phyloP scores from a whole-genome alignment of 1,284 basidiomycete species.

The Coniferiporia weirii region DNA sequence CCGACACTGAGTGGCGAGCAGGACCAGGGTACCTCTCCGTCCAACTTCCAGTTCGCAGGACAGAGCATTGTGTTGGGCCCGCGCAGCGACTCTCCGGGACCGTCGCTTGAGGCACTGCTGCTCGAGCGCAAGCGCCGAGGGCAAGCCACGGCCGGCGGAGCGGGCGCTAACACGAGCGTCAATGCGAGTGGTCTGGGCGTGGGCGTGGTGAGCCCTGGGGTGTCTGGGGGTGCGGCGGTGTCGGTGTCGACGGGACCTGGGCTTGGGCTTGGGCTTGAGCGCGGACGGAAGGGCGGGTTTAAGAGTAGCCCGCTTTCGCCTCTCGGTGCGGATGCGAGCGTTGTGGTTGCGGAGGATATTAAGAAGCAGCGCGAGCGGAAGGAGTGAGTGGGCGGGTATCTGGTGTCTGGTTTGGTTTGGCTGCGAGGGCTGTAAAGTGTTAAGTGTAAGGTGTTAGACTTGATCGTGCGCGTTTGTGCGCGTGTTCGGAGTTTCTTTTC shows the following conservation, averaged over 20 bases:
- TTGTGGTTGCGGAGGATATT: conserved; percentile 14
- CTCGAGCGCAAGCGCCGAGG: conserved; percentile 49
- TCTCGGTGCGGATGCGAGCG: neutral
- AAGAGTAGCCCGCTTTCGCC: conserved; percentile 57
- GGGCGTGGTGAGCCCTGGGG: conserved; percentile 24
- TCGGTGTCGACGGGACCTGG: conserved; percentile 11
- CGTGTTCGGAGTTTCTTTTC: too few relatives aligned
- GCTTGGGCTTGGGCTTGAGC: conserved; percentile 19
- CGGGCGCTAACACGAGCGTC: neutral
- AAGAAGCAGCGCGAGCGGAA: conserved; percentile 6
- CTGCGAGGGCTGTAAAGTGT: too few relatives aligned
- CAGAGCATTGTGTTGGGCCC: conserved; percentile 11
- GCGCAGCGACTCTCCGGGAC: conserved; percentile 41
- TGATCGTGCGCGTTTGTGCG: too few relatives aligned
- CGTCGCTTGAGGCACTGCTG: conserved; percentile 57
- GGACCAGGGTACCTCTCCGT: too few relatives aligned
- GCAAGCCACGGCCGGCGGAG: conserved; percentile 19
- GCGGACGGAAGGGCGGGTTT: conserved; percentile 49
- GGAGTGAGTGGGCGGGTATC: neutral
- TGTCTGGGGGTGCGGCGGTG: conserved; percentile 18
- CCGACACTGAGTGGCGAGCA: too few relatives aligned
- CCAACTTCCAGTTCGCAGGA: neutral
- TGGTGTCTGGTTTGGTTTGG: too few relatives aligned
- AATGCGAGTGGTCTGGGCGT: conserved; percentile 6
- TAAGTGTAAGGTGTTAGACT: too few relatives aligned